Percentiles rank a stretch among this genome's conserved stretches.
Conservation (phyloP, 176 grass and related monocot genomes). For the Bromus sterilis region DNA sequence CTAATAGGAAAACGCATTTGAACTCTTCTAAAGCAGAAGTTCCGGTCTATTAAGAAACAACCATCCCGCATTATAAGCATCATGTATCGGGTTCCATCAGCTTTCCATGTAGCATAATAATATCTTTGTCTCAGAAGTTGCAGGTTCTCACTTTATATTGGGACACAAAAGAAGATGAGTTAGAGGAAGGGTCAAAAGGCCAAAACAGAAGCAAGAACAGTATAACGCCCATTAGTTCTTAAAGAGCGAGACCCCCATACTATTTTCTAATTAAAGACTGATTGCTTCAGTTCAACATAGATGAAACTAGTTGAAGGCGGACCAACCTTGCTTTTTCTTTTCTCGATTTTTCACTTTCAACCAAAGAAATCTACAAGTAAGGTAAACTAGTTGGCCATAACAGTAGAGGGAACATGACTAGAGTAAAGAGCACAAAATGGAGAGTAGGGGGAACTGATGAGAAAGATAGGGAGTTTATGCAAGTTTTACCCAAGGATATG, state of each 20-base stretch:
- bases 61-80: conserved; percentile 80
- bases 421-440: neutral
- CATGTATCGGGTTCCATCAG: conserved; percentile 96
- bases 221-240: neutral
- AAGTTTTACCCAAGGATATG: neutral
- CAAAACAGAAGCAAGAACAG: neutral
- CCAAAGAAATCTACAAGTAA: neutral
- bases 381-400: neutral
- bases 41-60: conserved; percentile 82
- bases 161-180: conserved; percentile 11
- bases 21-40: conserved; percentile 88
- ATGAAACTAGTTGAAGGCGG: neutral
- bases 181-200: neutral
- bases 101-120: conserved; percentile 99
- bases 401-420: too few species aligned
- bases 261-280: neutral
- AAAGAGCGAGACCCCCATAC: neutral
- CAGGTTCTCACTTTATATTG: conserved; percentile 66
- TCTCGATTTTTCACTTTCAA: neutral
- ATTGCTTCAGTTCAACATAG: neutral
- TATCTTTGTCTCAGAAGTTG: conserved; percentile 90
- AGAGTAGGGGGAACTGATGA: neutral
- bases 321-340: neutral
- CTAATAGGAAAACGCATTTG: conserved; percentile 89
- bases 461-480: neutral